Conservation (phyloP, 148 eudicot species). For the Nepenthes gracilis region DNA sequence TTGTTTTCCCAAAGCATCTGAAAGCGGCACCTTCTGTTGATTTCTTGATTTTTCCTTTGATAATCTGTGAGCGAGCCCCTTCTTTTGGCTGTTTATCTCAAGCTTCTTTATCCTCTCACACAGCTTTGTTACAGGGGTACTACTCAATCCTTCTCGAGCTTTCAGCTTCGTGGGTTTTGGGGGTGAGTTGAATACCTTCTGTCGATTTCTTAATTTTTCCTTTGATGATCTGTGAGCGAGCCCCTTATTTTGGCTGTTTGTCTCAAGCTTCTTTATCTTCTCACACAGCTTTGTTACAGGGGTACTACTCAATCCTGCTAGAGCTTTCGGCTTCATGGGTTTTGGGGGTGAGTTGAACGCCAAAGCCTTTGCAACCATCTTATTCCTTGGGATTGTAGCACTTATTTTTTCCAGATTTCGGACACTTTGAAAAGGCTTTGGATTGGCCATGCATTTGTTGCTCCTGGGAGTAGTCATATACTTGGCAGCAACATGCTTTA, state of each 20-base stretch:
- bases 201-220: conserved; percentile 2
- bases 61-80: conserved; percentile 22
- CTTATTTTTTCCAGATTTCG: conserved; percentile 36
- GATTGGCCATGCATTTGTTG: conserved; percentile 32
- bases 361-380: conserved; percentile 44
- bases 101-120: conserved; percentile 56
- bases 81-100: conserved; percentile 41
- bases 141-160: conserved; percentile 27
- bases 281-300: conserved; percentile 56
- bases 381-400: conserved; percentile 24
- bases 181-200: conserved; percentile 18
- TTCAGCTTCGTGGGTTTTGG: conserved; percentile 34
- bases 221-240: conserved; percentile 18
- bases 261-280: conserved; percentile 50
- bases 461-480: conserved; percentile 79
- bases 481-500: conserved; percentile 81
- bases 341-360: conserved; percentile 62
- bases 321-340: conserved; percentile 19
- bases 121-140: conserved; percentile 50
- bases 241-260: conserved; percentile 40
- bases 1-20: conserved; percentile 14
- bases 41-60: conserved; percentile 5
- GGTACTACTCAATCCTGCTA: conserved; percentile 31
- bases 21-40: conserved; percentile 9
- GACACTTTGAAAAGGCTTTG: conserved; percentile 49